These are phyloP conservation scores for Hamamelis virginiana DNA, from an alignment of 164 flowering plant genomes.

Conservation along the genomic window DNA sequence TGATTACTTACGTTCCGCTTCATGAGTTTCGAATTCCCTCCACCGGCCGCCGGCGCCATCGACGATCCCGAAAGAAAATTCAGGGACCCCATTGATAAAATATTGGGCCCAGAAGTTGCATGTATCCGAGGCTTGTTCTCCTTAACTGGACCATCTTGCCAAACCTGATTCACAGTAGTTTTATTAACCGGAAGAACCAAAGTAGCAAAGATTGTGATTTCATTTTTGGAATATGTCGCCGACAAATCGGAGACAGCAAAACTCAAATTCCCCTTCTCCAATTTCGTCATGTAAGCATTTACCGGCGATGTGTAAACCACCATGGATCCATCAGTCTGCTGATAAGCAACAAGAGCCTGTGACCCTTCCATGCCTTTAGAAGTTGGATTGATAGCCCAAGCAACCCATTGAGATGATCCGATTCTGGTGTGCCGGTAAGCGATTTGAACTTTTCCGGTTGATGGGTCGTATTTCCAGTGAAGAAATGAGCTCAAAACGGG, in stretches of 20 bases:
- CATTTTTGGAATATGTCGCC: slow-evolving; percentile 24
- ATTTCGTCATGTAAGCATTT: slow-evolving; percentile 18
- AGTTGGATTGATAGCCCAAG: slow-evolving; percentile 61
- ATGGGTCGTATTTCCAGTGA: slow-evolving; percentile 41
- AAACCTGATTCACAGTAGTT: slow-evolving; percentile 46
- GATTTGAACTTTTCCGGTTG: slow-evolving; percentile 25
- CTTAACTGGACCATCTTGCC: slow-evolving; percentile 61
- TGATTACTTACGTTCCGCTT: slow-evolving; percentile 44
- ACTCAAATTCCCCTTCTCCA: slow-evolving; percentile 33
- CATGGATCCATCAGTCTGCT: slow-evolving; percentile 29
- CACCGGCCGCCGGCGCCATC: slow-evolving; percentile 2
- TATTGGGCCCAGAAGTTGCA: slow-evolving; percentile 20
- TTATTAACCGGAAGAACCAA: slow-evolving; percentile 27
- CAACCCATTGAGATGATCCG: slow-evolving; percentile 38
- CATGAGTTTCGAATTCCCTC: slow-evolving; percentile 24
- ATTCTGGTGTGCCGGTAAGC: slow-evolving; percentile 43
- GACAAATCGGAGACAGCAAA: slow-evolving; percentile 20
- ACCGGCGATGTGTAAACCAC: slow-evolving; percentile 43
- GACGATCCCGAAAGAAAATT: slow-evolving; percentile 48
- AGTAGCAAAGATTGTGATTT: slow-evolving; percentile 56
- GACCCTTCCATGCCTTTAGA: slow-evolving; percentile 45
- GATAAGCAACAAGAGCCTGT: slow-evolving; percentile 56
- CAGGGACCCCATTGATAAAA: slow-evolving; percentile 34
- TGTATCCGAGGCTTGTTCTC: slow-evolving; percentile 29
- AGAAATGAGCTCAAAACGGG: slow-evolving; percentile 47